Percentiles rank a stretch among this genome's conserved stretches.
Evolutionary conservation across 805 yeast genomes (phyloP).

Genomic region (Nakazawaea sp.): DNA sequence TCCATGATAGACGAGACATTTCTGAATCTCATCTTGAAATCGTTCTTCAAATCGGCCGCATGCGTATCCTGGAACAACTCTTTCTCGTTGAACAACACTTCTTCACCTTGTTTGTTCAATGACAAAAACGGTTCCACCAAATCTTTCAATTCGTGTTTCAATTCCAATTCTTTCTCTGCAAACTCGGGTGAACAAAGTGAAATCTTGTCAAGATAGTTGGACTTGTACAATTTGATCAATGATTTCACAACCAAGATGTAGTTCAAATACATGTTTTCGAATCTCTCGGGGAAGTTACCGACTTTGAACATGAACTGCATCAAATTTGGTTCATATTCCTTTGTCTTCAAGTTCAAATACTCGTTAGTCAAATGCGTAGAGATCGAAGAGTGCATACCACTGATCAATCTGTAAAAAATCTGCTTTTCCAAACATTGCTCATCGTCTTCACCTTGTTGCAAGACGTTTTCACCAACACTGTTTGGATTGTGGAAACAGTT

Average conservation of each 20-base stretch:
- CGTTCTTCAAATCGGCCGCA: conserved; percentile 62
- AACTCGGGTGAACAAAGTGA: conserved; percentile 21
- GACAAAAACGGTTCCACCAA: conserved; percentile 21
- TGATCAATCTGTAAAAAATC: conserved; percentile 76
- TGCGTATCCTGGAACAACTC: conserved; percentile 38
- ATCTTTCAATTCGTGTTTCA: conserved; percentile 24
- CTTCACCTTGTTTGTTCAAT: conserved; percentile 15
- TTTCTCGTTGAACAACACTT: conserved; percentile 36
- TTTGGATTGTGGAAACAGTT: conserved; percentile 66
- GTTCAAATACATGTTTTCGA: conserved; percentile 86
- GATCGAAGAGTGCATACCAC: conserved; percentile 94
- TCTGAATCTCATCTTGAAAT: conserved; percentile 77
- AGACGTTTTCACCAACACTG: conserved; percentile 26
- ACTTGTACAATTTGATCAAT: conserved; percentile 46
- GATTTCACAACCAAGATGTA: conserved; percentile 84
- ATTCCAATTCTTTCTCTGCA: conserved; percentile 20
- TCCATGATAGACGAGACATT: conserved; percentile 94
- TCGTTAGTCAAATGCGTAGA: conserved; percentile 90
- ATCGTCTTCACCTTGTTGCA: conserved; percentile 15
- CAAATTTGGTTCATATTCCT: conserved; percentile 79
- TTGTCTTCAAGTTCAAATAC: conserved; percentile 60
- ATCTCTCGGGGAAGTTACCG: conserved; percentile 83
- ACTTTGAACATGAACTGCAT: conserved; percentile 82
- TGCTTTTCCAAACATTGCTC: conserved; percentile 79
- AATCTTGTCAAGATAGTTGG: conserved; percentile 21